Percentiles rank a stretch among this genome's conserved stretches.
Conservation (phyloP, 805 yeast genomes). For the Ogataea dorogensis region DNA sequence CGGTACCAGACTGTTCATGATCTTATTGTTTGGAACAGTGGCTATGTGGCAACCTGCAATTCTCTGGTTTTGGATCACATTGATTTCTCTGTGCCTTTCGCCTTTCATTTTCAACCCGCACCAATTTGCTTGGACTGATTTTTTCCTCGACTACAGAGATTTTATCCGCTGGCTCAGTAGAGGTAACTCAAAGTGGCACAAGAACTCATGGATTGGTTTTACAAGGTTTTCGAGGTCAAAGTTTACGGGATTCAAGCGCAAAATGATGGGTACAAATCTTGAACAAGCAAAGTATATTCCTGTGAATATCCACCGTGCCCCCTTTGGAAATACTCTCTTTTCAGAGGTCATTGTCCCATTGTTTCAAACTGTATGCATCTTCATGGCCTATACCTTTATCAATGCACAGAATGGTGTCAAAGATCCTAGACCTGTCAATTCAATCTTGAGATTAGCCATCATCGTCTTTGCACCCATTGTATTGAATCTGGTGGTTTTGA, state of each 20-base stretch:
- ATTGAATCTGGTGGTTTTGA: conserved; percentile 36
- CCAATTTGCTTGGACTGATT: conserved; percentile 47
- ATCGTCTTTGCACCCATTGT: conserved; percentile 50
- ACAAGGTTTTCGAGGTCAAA: conserved; percentile 79
- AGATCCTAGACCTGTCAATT: conserved; percentile 48
- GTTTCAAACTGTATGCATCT: conserved; percentile 63
- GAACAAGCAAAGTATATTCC: conserved; percentile 39
- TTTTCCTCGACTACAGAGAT: conserved; percentile 49
- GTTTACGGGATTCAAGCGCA: conserved; percentile 87
- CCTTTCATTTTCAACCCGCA: conserved; percentile 57
- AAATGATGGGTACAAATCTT: conserved; percentile 33
- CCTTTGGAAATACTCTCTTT: conserved; percentile 69
- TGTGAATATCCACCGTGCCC: conserved; percentile 65
- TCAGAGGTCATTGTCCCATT: conserved; percentile 79
- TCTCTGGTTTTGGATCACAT: conserved; percentile 56
- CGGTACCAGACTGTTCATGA: conserved; percentile 67
- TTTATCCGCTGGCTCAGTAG: conserved; percentile 71
- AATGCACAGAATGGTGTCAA: conserved; percentile 85
- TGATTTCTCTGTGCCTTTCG: conserved; percentile 44
- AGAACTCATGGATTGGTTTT: conserved; percentile 77
- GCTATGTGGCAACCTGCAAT: conserved; percentile 81
- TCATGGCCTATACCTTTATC: conserved; percentile 73
- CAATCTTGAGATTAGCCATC: conserved; percentile 60
- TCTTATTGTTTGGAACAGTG: conserved; percentile 70
- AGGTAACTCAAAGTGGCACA: conserved; percentile 68